Evolutionary conservation across 768 basidiomycete species (phyloP).

Genomic region (Lactifluus hygrophoroides): DNA sequence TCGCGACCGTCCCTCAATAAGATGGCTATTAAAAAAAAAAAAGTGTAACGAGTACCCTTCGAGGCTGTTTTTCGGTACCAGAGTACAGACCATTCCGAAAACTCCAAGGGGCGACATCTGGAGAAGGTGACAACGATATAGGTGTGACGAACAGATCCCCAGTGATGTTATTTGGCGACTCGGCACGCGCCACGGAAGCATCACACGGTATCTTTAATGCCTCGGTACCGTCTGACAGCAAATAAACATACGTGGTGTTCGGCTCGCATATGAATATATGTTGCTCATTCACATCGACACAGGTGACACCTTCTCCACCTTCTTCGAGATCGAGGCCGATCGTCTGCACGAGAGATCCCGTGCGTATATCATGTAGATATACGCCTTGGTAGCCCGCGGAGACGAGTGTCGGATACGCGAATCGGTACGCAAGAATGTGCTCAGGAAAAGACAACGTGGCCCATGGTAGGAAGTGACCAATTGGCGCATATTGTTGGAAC

Average conservation of each 20-base stretch:
- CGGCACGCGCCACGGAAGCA: not conserved
- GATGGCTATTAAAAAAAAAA: conserved; percentile 25
- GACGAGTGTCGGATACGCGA: conserved; percentile 59
- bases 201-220: conserved; percentile 31
- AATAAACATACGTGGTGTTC: conserved; percentile 43
- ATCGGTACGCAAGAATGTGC: conserved; percentile 46
- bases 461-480: conserved; percentile 57
- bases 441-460: conserved; percentile 44
- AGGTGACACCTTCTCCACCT: conserved; percentile 31
- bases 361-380: conserved; percentile 56
- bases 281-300: conserved; percentile 54
- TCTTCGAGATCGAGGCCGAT: conserved; percentile 36
- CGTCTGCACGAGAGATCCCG: conserved; percentile 40
- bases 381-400: conserved; percentile 38
- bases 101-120: not conserved
- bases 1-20: conserved; percentile 31
- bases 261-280: conserved; percentile 55
- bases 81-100: conserved; percentile 6
- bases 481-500: conserved; percentile 15
- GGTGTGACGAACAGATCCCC: not conserved
- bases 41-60: not conserved
- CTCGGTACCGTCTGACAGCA: conserved; percentile 36
- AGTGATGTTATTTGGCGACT: not conserved
- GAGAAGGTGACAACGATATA: not conserved
- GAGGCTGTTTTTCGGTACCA: not conserved